Conservation (phyloP, 83 land plant genomes). For the Diphasiastrum complanatum region DNA sequence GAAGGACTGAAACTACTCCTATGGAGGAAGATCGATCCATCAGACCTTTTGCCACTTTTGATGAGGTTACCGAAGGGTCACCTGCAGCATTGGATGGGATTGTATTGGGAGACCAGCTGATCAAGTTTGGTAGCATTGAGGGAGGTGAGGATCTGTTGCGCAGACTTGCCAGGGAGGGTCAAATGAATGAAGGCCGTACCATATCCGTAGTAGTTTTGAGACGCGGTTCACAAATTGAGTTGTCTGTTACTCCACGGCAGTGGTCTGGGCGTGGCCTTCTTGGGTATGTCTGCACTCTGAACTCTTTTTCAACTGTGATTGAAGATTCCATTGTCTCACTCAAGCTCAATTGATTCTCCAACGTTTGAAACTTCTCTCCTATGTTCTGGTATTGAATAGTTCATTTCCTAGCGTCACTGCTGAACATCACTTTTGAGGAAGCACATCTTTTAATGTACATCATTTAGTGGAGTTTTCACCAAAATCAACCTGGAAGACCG, state of each 20-base stretch:
- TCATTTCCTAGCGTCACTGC: no score
- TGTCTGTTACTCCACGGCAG: conserved; percentile 28
- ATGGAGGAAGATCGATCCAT: conserved; percentile 16
- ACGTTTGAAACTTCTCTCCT: no score
- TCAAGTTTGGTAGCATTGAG: conserved; percentile 40
- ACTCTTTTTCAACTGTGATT: no score
- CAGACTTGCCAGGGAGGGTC: conserved; percentile 35
- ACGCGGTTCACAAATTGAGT: conserved; percentile 27
- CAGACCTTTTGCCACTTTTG: conserved; percentile 36
- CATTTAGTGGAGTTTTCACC: no score
- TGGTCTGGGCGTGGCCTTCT: conserved; percentile 40
- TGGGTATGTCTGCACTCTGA: no score
- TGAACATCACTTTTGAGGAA: no score
- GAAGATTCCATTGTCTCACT: no score
- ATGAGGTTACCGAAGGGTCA: conserved; percentile 38
- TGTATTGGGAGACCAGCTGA: conserved; percentile 29
- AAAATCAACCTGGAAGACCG: no score
- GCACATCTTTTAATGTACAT: no score
- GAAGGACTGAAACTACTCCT: conserved; percentile 8
- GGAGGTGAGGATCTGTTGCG: conserved; percentile 26
- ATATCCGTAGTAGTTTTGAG: conserved; percentile 29
- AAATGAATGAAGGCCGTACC: conserved; percentile 24
- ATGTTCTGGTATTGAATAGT: no score
- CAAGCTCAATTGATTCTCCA: no score
- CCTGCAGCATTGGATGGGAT: conserved; percentile 36